Conservation (phyloP, 768 basidiomycete genomes). For the Trametes gibbosa region DNA sequence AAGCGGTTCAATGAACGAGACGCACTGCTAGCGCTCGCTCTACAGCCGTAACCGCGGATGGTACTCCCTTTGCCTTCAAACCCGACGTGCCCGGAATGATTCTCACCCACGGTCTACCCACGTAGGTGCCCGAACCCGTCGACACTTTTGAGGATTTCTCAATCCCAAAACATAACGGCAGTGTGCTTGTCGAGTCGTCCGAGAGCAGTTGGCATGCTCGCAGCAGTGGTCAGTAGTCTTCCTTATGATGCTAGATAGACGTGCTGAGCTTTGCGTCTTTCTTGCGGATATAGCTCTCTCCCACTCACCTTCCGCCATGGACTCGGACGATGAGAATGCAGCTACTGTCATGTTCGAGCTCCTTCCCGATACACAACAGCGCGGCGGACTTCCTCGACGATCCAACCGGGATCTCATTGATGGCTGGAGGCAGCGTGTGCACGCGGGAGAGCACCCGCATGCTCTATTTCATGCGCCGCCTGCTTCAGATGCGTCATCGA, state of each 20-base stretch:
- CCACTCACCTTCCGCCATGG: slow-evolving; percentile 2
- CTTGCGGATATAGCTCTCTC: neutral
- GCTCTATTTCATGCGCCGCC: neutral
- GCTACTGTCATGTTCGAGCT: neutral
- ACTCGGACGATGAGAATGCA: slow-evolving; percentile 7
- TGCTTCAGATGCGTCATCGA: slow-evolving; percentile 1
- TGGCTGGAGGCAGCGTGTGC: neutral
- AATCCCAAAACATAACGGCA: neutral
- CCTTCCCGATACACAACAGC: neutral
- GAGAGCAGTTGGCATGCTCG: slow-evolving; percentile 5
- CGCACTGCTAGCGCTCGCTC: slow-evolving; percentile 12
- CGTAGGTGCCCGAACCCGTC: slow-evolving; percentile 45
- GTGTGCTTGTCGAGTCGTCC: neutral
- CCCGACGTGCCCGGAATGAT: neutral
- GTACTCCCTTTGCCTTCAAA: neutral
- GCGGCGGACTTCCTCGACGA: neutral
- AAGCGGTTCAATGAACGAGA: slow-evolving; percentile 7
- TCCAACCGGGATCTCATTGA: neutral
- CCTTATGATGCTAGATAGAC: no score
- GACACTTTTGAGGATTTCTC: neutral
- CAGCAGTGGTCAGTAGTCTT: slow-evolving; percentile 5
- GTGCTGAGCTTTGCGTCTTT: neutral
- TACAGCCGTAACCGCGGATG: slow-evolving; percentile 6
- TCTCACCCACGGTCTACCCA: slow-evolving; percentile 23
- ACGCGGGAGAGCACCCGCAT: neutral